Percentiles rank a stretch among this genome's conserved stretches.
Conservation (phyloP, 305 asterid genomes). For the Fraxinus paxiana region DNA sequence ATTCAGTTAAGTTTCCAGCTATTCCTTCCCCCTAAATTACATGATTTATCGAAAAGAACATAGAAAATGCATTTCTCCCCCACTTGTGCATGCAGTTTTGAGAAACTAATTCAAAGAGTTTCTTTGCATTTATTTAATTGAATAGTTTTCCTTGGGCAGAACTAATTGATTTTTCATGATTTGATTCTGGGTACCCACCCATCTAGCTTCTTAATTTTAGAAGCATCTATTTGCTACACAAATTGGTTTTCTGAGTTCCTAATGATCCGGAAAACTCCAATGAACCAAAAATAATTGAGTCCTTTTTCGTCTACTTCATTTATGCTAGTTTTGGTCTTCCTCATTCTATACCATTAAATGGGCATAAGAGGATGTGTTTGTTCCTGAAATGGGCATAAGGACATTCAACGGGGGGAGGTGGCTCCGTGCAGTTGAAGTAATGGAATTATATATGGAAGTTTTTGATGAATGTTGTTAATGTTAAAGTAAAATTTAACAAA, state of each 20-base stretch:
- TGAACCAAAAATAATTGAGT: not conserved
- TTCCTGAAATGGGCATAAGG: not conserved
- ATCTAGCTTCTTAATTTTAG: not conserved
- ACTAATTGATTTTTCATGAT: not conserved
- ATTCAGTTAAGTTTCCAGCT: not conserved
- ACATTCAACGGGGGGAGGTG: not conserved
- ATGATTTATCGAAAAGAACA: not conserved
- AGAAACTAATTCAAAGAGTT: not conserved
- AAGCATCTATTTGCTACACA: not conserved
- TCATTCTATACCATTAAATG: not conserved
- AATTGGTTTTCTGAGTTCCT: not conserved
- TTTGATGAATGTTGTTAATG: not conserved
- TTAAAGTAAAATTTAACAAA: not conserved
- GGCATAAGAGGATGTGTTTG: not conserved
- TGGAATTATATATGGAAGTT: not conserved
- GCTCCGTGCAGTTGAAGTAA: not conserved
- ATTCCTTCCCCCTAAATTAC: not conserved
- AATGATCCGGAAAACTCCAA: not conserved
- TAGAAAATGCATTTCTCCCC: not conserved
- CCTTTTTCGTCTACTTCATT: not conserved
- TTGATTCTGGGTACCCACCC: not conserved
- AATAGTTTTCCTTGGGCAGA: not conserved
- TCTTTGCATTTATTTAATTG: not conserved
- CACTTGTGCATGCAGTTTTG: not conserved
- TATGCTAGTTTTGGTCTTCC: not conserved